phyloP scores from a whole-genome alignment of 1,284 basidiomycete genomes.

The Wolfiporia cocos region DNA sequence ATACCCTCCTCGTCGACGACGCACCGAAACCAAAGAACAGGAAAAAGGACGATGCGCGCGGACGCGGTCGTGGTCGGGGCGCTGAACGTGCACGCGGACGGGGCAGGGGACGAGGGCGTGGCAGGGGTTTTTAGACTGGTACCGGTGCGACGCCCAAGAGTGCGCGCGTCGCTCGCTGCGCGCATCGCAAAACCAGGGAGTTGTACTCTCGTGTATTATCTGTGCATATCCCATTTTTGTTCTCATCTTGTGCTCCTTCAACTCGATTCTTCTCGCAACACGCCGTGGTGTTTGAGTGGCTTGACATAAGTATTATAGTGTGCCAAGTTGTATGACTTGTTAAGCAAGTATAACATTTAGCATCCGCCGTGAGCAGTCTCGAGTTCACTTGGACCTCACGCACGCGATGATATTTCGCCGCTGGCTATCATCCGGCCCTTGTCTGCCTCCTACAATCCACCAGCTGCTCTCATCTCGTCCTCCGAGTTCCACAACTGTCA shows the following conservation, averaged over 20 bases:
- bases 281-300: no score
- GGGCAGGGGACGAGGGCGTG: slow-evolving; percentile 33
- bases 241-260: neutral
- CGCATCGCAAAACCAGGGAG: neutral
- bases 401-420: neutral
- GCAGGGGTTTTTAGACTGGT: slow-evolving; percentile 20
- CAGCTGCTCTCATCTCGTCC: slow-evolving; percentile 39
- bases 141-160: neutral
- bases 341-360: no score
- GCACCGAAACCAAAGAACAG: slow-evolving; percentile 92
- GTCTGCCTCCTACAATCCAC: slow-evolving; percentile 49
- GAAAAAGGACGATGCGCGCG: slow-evolving; percentile 71
- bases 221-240: neutral
- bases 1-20: slow-evolving; percentile 96
- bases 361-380: no score
- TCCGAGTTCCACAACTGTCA: slow-evolving; percentile 17
- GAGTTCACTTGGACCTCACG: no score
- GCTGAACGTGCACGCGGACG: slow-evolving; percentile 42
- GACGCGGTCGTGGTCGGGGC: slow-evolving; percentile 51
- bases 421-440: slow-evolving; percentile 11
- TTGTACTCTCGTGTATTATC: neutral
- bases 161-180: neutral
- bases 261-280: no score
- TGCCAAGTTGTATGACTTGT: no score
- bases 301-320: no score